These are phyloP conservation scores for Blastobotrys parvus DNA, from an alignment of 805 yeast species.

Conservation along the genomic window DNA sequence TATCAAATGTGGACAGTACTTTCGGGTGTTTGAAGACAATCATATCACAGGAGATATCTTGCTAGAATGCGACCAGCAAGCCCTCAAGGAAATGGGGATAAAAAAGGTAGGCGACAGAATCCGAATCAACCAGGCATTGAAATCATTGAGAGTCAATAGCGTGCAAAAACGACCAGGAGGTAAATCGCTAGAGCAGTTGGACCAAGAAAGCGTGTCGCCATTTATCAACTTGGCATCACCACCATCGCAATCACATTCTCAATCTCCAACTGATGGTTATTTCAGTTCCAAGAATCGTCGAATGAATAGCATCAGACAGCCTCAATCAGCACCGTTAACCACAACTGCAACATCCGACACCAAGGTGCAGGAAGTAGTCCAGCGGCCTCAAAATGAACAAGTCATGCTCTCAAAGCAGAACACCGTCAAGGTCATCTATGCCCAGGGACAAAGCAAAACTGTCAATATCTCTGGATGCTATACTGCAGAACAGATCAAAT, in stretches of 20 bases:
- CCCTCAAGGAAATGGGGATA: conserved; percentile 67
- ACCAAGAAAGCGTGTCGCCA: conserved; percentile 15
- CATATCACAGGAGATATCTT: conserved; percentile 51
- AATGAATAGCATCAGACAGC: background rate
- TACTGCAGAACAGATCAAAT: conserved; percentile 70
- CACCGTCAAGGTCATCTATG: conserved; percentile 58
- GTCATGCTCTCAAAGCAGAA: conserved; percentile 26
- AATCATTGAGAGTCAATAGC: conserved; percentile 30
- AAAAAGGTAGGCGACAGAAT: conserved; percentile 78
- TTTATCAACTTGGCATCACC: conserved; percentile 7
- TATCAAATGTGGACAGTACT: conserved; percentile 24
- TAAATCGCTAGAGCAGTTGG: conserved; percentile 12
- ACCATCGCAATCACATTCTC: background rate
- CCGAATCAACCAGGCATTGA: conserved; percentile 52
- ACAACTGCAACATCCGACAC: too few species aligned
- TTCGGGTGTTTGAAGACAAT: conserved; percentile 30
- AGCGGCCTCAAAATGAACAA: conserved; percentile 5
- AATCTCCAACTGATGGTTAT: conserved; percentile 10
- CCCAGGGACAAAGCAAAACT: conserved; percentile 61
- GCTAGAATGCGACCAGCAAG: conserved; percentile 50
- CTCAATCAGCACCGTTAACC: background rate
- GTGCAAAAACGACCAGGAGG: background rate
- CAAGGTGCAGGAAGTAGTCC: conserved; percentile 10
- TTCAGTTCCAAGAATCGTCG: conserved; percentile 1
- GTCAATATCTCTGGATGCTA: conserved; percentile 72